phyloP scores from a whole-genome alignment of 2,329 filamentous ascomycete species.

The Aspergillus uvarum region DNA sequence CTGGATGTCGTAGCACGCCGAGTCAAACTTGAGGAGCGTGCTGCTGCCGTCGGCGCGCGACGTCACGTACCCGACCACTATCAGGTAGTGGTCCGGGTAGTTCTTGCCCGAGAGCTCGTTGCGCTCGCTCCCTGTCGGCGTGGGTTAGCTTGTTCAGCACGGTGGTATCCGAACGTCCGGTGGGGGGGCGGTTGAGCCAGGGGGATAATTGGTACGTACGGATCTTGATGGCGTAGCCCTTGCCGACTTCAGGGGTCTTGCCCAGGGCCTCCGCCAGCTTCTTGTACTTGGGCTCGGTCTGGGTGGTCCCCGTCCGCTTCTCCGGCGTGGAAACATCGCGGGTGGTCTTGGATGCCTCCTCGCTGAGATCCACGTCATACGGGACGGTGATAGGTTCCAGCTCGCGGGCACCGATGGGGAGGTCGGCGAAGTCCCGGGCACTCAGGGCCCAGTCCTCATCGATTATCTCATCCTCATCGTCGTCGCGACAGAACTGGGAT shows the following conservation, averaged over 20 bases:
- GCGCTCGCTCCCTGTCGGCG: conserved; percentile 2
- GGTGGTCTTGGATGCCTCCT: neutral
- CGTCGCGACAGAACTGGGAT: neutral
- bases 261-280: neutral
- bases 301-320: neutral
- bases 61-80: neutral
- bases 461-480: neutral
- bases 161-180: too few species aligned
- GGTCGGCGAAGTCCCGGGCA: neutral
- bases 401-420: too few species aligned
- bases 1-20: neutral
- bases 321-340: neutral
- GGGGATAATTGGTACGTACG: neutral
- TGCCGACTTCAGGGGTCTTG: neutral
- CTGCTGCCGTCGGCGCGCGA: neutral
- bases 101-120: neutral
- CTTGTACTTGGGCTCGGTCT: neutral
- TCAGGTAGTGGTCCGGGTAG: neutral
- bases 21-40: neutral
- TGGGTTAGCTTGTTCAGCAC: too few species aligned
- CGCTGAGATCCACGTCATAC: neutral
- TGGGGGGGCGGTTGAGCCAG: too few species aligned
- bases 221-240: conserved; percentile 4
- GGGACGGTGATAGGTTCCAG: neutral
- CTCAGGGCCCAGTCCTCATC: too few species aligned